phyloP scores from a whole-genome alignment of 2,329 filamentous ascomycete genomes.

The Colletotrichum viniferum region DNA sequence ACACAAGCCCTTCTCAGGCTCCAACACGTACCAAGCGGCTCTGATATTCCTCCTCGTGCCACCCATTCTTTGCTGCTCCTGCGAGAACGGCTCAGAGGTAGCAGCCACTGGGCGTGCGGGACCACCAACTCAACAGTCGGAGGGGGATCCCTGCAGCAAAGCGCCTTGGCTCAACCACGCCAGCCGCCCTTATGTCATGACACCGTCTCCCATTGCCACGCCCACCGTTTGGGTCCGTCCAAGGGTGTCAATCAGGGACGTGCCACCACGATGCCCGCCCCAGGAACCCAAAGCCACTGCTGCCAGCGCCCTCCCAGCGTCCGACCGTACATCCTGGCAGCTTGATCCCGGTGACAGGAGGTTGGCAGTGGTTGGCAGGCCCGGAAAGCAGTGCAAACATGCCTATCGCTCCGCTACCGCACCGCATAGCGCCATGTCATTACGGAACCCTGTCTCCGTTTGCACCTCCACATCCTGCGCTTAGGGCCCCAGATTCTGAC shows the following conservation, averaged over 20 bases:
- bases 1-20: neutral
- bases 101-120: neutral
- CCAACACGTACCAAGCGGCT: slow-evolving; percentile 9
- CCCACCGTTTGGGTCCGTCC: slow-evolving; percentile 16
- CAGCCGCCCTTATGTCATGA: slow-evolving; percentile 10
- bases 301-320: neutral
- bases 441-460: slow-evolving; percentile 8
- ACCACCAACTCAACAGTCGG: neutral
- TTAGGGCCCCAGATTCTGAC: neutral
- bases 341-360: neutral
- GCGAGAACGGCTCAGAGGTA: neutral
- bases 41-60: slow-evolving; percentile 1
- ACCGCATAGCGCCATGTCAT: neutral
- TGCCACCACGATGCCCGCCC: neutral
- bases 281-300: neutral
- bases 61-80: neutral
- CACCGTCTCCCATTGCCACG: slow-evolving; percentile 11
- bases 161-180: neutral
- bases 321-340: slow-evolving; percentile 8
- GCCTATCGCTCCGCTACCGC: neutral
- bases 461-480: neutral
- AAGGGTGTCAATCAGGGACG: neutral
- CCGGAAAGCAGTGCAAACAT: neutral
- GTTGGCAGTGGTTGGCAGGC: neutral
- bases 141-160: slow-evolving; percentile 7